A percentile compares a stretch with the other conserved stretches of the same genome.
Evolutionary conservation across 306 rosid genomes (phyloP).

Genomic region (Trifolium repens): DNA sequence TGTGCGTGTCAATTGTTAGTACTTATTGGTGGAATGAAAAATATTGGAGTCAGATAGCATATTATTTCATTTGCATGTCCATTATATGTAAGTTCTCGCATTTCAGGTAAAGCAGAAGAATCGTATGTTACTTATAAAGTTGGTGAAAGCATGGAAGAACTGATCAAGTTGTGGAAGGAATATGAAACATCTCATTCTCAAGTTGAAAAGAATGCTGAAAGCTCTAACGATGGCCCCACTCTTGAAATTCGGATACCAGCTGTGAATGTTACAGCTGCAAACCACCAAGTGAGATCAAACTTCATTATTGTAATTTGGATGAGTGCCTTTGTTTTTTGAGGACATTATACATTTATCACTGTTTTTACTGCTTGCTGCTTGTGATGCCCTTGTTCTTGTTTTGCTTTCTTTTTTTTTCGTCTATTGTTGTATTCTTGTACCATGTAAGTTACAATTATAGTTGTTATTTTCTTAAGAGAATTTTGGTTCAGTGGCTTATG

Average conservation of each 20-base stretch:
- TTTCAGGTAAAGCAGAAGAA: slow-evolving; percentile 83
- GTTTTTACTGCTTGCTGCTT: slow-evolving; percentile 1
- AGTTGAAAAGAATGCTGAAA: slow-evolving; percentile 64
- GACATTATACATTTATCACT: neutral
- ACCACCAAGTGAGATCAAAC: slow-evolving; percentile 80
- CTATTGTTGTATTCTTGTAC: slow-evolving; percentile 24
- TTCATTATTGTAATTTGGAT: slow-evolving; percentile 8
- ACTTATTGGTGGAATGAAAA: slow-evolving; percentile 22
- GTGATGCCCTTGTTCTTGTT: slow-evolving; percentile 34
- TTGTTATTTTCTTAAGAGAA: slow-evolving; percentile 29
- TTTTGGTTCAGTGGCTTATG: slow-evolving; percentile 27
- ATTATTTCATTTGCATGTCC: slow-evolving; percentile 35
- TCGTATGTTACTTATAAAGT: slow-evolving; percentile 79
- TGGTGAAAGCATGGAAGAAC: slow-evolving; percentile 96
- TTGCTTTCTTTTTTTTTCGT: slow-evolving; percentile 27
- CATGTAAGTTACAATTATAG: slow-evolving; percentile 2
- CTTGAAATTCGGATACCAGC: slow-evolving; percentile 94
- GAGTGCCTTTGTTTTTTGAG: slow-evolving; percentile 7
- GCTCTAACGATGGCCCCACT: slow-evolving; percentile 70
- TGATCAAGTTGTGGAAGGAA: slow-evolving; percentile 86
- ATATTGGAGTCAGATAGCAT: slow-evolving; percentile 16
- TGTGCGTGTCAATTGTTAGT: slow-evolving; percentile 8
- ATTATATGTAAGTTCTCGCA: slow-evolving; percentile 33
- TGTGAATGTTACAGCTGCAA: slow-evolving; percentile 86
- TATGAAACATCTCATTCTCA: slow-evolving; percentile 68